Percentiles rank a stretch among this genome's conserved stretches.
These are phyloP conservation scores for Ustilago loliicola DNA, from an alignment of 1,284 basidiomycete genomes.

Conservation along the genomic window DNA sequence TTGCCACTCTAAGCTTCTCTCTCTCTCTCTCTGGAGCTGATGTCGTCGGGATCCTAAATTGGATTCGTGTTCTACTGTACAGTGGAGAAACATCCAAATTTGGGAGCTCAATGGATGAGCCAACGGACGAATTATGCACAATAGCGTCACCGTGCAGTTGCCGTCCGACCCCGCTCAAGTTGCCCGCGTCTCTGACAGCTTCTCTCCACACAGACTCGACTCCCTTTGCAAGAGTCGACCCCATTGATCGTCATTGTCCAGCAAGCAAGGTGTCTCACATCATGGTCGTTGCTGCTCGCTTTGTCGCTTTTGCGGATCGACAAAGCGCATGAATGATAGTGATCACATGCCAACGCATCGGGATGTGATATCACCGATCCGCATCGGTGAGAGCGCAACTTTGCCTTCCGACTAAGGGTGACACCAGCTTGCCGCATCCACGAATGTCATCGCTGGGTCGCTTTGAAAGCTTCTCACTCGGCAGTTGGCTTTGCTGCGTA, in stretches of 20 bases:
- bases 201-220: not conserved
- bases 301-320: not conserved
- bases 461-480: too few relatives aligned
- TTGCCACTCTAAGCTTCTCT: not conserved
- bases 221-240: too few relatives aligned
- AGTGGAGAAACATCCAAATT: too few relatives aligned
- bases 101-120: too few relatives aligned
- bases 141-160: not conserved
- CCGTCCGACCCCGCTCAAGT: not conserved
- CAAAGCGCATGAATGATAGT: not conserved
- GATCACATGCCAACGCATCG: not conserved
- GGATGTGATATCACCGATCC: not conserved
- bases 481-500: not conserved
- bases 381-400: not conserved
- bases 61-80: not conserved
- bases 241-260: too few relatives aligned
- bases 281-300: too few relatives aligned
- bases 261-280: too few relatives aligned
- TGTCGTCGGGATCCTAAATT: not conserved
- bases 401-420: not conserved
- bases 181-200: not conserved
- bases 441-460: too few relatives aligned
- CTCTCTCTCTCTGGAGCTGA: not conserved
- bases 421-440: not conserved
- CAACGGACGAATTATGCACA: not conserved